These are phyloP conservation scores for Xerocomus amazonicus DNA, from an alignment of 1,284 basidiomycete species.

Conservation along the genomic window DNA sequence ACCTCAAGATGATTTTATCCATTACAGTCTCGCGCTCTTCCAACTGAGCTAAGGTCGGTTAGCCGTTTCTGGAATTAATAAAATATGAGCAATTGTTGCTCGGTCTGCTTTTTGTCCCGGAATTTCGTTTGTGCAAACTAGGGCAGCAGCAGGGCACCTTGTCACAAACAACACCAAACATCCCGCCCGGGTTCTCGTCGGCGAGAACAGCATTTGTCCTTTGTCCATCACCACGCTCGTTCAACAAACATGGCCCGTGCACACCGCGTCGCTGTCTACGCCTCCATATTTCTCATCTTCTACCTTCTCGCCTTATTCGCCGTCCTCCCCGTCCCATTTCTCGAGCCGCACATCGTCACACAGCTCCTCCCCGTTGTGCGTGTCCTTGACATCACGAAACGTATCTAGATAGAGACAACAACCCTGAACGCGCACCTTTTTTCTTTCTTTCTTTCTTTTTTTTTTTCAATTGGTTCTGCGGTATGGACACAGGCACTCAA, in stretches of 20 bases:
- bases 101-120: not conserved
- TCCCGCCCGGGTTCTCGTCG: too few species aligned
- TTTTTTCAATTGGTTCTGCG: too few species aligned
- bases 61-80: fast-evolving
- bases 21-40: conserved; percentile 38
- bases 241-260: conserved; percentile 18
- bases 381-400: not conserved
- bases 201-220: too few species aligned
- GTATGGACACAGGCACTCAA: too few species aligned
- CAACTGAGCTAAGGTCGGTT: conserved; percentile 39
- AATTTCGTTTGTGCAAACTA: too few species aligned
- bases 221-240: not conserved
- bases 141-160: too few species aligned
- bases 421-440: too few species aligned
- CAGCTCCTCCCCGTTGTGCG: conserved; percentile 53
- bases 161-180: not conserved
- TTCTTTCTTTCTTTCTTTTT: too few species aligned
- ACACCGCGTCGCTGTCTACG: conserved; percentile 19
- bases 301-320: conserved; percentile 39
- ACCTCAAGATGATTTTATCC: conserved; percentile 41
- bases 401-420: too few species aligned
- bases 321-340: conserved; percentile 52
- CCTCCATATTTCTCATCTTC: conserved; percentile 8
- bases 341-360: conserved; percentile 43
- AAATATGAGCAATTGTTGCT: too few species aligned